Conservation (phyloP, 352 stramenopile species). For the Phytophthora podocarpi region DNA sequence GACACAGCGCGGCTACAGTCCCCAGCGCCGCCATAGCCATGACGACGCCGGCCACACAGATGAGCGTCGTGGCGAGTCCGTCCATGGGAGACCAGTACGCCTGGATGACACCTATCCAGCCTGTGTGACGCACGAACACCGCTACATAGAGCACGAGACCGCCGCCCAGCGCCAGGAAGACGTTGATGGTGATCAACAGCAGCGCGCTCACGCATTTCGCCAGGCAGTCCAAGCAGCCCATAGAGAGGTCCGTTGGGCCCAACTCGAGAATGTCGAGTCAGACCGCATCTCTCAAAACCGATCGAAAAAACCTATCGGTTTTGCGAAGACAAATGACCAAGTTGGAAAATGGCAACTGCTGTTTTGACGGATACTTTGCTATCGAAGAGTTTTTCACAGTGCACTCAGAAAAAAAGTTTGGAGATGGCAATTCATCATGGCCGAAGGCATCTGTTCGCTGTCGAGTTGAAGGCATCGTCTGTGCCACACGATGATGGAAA, state of each 20-base stretch:
- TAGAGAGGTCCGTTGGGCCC: too few species aligned
- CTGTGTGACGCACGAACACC: slow-evolving; percentile 46
- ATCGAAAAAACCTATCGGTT: slow-evolving; percentile 4
- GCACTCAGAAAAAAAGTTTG: background rate
- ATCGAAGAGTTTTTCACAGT: too few species aligned
- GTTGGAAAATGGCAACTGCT: too few species aligned
- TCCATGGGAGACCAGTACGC: slow-evolving; percentile 52
- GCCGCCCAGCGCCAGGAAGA: slow-evolving; percentile 58
- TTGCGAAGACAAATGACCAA: background rate
- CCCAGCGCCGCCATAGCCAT: slow-evolving; percentile 60
- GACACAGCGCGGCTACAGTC: slow-evolving; percentile 55
- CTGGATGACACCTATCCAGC: slow-evolving; percentile 59
- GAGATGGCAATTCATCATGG: background rate
- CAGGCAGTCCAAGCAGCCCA: slow-evolving; percentile 34
- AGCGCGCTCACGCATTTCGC: slow-evolving; percentile 40
- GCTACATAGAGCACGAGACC: slow-evolving; percentile 58
- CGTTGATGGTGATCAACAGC: slow-evolving; percentile 64
- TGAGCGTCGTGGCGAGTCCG: slow-evolving; percentile 48
- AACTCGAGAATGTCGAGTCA: slow-evolving; percentile 23
- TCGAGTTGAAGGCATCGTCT: slow-evolving; percentile 1
- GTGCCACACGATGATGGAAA: slow-evolving; percentile 17
- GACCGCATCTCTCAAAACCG: slow-evolving; percentile 9
- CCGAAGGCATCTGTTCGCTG: slow-evolving; percentile 17
- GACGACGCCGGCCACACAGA: slow-evolving; percentile 53
- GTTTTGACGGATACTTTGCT: too few species aligned